phyloP scores from a whole-genome alignment of 1,139 yeast species.

The Scheffersomyces insectosa region DNA sequence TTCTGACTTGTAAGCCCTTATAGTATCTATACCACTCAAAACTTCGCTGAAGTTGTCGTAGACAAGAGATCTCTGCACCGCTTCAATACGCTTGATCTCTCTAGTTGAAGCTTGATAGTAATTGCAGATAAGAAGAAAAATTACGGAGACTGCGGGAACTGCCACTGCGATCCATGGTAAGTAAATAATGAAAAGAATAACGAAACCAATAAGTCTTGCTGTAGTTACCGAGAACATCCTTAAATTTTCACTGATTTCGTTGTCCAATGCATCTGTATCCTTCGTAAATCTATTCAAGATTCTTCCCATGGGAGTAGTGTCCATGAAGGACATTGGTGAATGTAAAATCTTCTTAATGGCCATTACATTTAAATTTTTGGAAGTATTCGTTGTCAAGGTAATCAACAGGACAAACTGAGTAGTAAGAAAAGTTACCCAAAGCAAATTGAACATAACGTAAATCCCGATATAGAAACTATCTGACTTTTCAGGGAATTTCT shows the following conservation, averaged over 20 bases:
- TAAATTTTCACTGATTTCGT: constrained; percentile 16
- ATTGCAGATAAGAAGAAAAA: constrained; percentile 37
- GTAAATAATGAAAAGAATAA: constrained; percentile 16
- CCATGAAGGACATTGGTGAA: constrained; percentile 24
- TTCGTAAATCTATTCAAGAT: constrained; percentile 18
- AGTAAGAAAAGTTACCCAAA: constrained; percentile 45
- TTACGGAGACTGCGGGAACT: constrained; percentile 34
- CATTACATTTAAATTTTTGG: constrained; percentile 30
- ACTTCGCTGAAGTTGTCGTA: constrained; percentile 74
- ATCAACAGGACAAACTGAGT: constrained; percentile 53
- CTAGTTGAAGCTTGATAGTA: constrained; percentile 65
- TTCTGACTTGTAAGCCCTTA: constrained; percentile 55
- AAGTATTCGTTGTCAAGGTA: constrained; percentile 47
- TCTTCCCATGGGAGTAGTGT: constrained; percentile 18
- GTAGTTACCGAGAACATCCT: constrained; percentile 12
- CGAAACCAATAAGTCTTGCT: constrained; percentile 14
- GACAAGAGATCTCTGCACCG: constrained; percentile 68
- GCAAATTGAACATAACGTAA: constrained; percentile 30
- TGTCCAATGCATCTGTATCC: constrained; percentile 18
- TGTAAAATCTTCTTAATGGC: constrained; percentile 68
- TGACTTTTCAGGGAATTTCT: constrained; percentile 10
- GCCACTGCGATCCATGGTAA: constrained; percentile 31
- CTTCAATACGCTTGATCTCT: constrained; percentile 78
- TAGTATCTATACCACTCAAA: constrained; percentile 67
- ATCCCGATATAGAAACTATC: constrained; percentile 29